phyloP scores from a whole-genome alignment of 495 filamentous ascomycete genomes.

The Antarctomyces pellizariae region DNA sequence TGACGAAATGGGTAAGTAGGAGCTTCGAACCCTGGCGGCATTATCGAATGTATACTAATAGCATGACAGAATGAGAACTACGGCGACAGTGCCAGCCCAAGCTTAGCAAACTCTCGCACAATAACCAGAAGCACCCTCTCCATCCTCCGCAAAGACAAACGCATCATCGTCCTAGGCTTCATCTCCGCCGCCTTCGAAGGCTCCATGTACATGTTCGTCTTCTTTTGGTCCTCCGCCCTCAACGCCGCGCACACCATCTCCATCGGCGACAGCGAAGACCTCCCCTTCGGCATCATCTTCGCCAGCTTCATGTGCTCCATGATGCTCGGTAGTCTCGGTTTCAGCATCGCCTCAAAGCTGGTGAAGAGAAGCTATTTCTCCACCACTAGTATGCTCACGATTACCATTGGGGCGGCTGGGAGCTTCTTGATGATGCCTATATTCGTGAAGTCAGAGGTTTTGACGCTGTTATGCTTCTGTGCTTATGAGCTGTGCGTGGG shows the following conservation, averaged over 20 bases:
- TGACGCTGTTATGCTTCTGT: conserved; percentile 28
- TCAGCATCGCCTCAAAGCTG: conserved; percentile 15
- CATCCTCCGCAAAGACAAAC: conserved; percentile 13
- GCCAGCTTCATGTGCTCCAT: conserved; percentile 31
- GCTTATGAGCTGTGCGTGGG: conserved; percentile 28
- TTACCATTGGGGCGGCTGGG: conserved; percentile 15
- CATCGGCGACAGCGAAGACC: conserved; percentile 7
- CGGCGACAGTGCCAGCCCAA: conserved; percentile 12
- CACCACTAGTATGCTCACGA: conserved; percentile 16
- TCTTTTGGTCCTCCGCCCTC: conserved; percentile 29
- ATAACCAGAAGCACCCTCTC: conserved; percentile 4
- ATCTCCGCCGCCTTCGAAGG: conserved; percentile 30
- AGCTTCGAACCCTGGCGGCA: neutral
- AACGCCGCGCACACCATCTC: conserved; percentile 15
- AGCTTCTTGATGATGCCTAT: conserved; percentile 19
- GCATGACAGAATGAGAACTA: conserved; percentile 22
- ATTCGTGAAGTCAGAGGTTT: conserved; percentile 16
- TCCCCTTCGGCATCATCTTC: conserved; percentile 33
- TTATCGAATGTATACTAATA: conserved; percentile 1
- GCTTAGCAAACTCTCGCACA: conserved; percentile 1
- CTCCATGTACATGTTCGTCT: conserved; percentile 35
- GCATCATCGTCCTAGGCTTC: conserved; percentile 20
- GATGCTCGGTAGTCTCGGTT: conserved; percentile 24
- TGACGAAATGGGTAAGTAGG: conserved; percentile 22
- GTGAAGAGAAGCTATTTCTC: conserved; percentile 6